Evolutionary conservation across 1,139 yeast species (phyloP), one percentile per base, ranked within the genome.

Genomic region (Ashbya aceris): DNA sequence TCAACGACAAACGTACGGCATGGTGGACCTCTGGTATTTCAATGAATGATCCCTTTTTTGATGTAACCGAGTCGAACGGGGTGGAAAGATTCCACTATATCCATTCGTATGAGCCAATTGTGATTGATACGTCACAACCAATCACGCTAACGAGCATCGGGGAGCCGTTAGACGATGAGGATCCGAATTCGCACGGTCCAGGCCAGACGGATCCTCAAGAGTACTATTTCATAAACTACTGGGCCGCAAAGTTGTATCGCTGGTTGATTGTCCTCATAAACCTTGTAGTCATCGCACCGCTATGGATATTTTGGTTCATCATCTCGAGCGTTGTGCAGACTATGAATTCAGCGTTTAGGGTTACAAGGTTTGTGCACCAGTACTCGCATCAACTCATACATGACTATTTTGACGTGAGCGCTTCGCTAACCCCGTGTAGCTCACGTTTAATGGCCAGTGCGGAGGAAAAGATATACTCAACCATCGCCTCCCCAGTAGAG

Each of bases 1-100:
- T 82, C 45, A 83, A 84, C 50, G 95, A 85, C 62, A 79, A 77
- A 51, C 72, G 95, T 50, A 79, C 93, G 4, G 74, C 83, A 27
- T 85, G 85, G 80, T 84, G 83, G 71, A 84, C 95, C 0, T 70
- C 94, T 0, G 83, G 83, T 2, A 81, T 83, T 28, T 74, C 83
- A 2, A 55, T 65, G 8, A 64, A 66, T 14, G 93, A 85, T 54
- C 93, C 93, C 1, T 83, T 62, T 40, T 45, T 58, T 33, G 56
- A 55, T 30, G 51, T 61, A 7, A 53, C 55, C 33, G 60, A 56
- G 34, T 44, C 45, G 2, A 44, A 56, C 13, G 54, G 58, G 8
- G 52, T 49, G 14, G 40, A 53, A 30, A 54, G 54, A 9, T 60
- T 55, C 40, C 50, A 49, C 31, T 61, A 47, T 40, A 40, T 59